These are phyloP conservation scores for Stenogyne calaminthoides DNA, from an alignment of 305 asterid species.

Conservation along the genomic window DNA sequence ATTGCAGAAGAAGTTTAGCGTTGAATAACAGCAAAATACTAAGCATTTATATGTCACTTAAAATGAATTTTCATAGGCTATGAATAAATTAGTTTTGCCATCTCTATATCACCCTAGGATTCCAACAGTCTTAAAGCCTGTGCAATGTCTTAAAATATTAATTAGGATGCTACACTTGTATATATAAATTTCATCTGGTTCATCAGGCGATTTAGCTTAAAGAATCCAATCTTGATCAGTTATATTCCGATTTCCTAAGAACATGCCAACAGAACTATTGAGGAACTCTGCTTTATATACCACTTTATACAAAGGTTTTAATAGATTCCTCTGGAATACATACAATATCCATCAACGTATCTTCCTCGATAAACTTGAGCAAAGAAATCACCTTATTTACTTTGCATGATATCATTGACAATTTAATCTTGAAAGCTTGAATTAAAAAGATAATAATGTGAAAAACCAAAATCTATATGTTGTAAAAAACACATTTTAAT, in stretches of 20 bases:
- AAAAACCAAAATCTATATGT: not conserved
- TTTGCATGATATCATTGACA: slow-evolving; percentile 24
- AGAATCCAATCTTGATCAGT: slow-evolving; percentile 32
- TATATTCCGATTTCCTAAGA: slow-evolving; percentile 51
- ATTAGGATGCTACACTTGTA: not conserved
- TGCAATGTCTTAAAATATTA: not conserved
- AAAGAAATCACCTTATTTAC: slow-evolving; percentile 33
- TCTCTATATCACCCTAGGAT: not conserved
- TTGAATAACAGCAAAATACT: slow-evolving; percentile 19
- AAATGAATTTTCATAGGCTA: too few relatives aligned
- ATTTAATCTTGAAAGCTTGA: slow-evolving; percentile 19
- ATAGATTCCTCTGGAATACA: slow-evolving; percentile 64
- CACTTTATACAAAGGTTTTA: slow-evolving; percentile 54
- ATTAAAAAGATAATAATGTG: not conserved
- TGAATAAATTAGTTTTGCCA: not conserved
- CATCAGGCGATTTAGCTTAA: not conserved
- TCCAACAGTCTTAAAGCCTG: not conserved
- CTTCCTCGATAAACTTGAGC: slow-evolving; percentile 43
- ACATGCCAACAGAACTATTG: slow-evolving; percentile 56
- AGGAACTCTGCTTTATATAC: slow-evolving; percentile 48
- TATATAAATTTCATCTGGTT: not conserved
- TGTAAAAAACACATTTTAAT: not conserved
- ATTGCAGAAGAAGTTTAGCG: slow-evolving; percentile 14
- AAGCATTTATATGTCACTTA: not conserved
- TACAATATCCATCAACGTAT: slow-evolving; percentile 54